Base-by-base conservation (phyloP, 495 filamentous ascomycete species). In the Thozetella sp. region DNA sequence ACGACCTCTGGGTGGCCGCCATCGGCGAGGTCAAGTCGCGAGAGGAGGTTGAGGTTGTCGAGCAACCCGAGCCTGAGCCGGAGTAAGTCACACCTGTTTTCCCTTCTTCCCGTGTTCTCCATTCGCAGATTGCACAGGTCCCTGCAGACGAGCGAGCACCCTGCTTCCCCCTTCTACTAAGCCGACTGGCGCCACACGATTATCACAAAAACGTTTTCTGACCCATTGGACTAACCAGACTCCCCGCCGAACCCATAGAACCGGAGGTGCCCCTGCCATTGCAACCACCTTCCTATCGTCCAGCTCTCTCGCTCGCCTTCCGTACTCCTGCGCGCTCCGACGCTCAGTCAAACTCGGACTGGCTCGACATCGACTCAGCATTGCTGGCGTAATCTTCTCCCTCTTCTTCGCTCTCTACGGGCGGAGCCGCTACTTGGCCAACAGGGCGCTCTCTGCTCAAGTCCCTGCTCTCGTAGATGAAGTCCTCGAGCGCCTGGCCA, bases 291-390 rank as follows among this genome's bases (percentile, higher is more conserved):
- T 69, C 61, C 76, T 89, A 74, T 76, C 79, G 67, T 88, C 87
- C 76, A 84, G 79, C 81, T 96, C 93, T 79, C 88, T 95, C 88
- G 87, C 92, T 83, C 83, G 88, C 67, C 80, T 98, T 87, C 83
- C 93, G 77, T 81, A 97, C 88, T 67, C 74, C 78, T 99, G 96
- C 80, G 86, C 91, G 78, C 65, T 93, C 91, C 86, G 85, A 80
- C 87, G 93, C 80, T 93, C 92, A 79, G 77, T 96, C 85, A 86
- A 91, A 81, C 89, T 90, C 86, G 86, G 94, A 83, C 75, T 97
- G 91, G 88, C 91, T 84, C 84, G 90, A 89, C 85, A 98, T 97
- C 86, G 95, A 92, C 80, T 96, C 86, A 80, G 89, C 83, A 85
- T 97, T 97, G 83, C 85, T 81, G 67, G 86, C 82, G 65, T 95